phyloP scores from a whole-genome alignment of 495 filamentous ascomycete species.

The Poronia punctata region DNA sequence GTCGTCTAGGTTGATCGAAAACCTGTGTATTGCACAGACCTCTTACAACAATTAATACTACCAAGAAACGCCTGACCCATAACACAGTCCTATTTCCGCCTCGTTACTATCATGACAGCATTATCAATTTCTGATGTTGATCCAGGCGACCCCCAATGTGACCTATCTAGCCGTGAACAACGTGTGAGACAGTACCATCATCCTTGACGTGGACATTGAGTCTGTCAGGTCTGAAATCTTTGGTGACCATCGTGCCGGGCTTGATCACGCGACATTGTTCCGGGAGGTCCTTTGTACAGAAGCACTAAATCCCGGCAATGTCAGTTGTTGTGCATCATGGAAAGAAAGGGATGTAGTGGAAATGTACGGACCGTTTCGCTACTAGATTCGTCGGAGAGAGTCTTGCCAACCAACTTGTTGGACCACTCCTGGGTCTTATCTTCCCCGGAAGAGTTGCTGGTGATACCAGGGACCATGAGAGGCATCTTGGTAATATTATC shows the following conservation, averaged over 20 bases:
- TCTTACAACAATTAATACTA: too few species aligned
- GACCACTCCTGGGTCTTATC: slow-evolving; percentile 59
- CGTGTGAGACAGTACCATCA: slow-evolving; percentile 67
- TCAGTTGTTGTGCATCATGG: not conserved
- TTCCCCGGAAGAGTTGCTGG: slow-evolving; percentile 36
- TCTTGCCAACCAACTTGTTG: slow-evolving; percentile 73
- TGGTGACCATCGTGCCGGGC: slow-evolving; percentile 47
- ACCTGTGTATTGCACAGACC: too few species aligned
- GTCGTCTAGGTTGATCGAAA: too few species aligned
- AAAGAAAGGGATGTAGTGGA: not conserved
- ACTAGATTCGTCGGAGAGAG: slow-evolving; percentile 34
- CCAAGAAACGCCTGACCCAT: too few species aligned
- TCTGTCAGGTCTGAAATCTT: slow-evolving; percentile 43
- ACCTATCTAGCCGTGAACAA: slow-evolving; percentile 46
- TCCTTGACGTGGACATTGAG: slow-evolving; percentile 68
- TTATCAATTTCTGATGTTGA: too few species aligned
- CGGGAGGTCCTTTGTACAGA: slow-evolving; percentile 69
- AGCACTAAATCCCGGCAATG: slow-evolving; percentile 44
- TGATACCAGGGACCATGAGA: slow-evolving; percentile 71
- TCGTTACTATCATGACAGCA: too few species aligned
- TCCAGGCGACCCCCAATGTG: too few species aligned
- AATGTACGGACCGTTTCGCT: slow-evolving; percentile 35
- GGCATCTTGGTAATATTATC: slow-evolving; percentile 53
- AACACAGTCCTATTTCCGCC: too few species aligned
- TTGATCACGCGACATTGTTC: slow-evolving; percentile 58